Conservation (phyloP, 495 filamentous ascomycete genomes). For the Penicillium bialowiezense region DNA sequence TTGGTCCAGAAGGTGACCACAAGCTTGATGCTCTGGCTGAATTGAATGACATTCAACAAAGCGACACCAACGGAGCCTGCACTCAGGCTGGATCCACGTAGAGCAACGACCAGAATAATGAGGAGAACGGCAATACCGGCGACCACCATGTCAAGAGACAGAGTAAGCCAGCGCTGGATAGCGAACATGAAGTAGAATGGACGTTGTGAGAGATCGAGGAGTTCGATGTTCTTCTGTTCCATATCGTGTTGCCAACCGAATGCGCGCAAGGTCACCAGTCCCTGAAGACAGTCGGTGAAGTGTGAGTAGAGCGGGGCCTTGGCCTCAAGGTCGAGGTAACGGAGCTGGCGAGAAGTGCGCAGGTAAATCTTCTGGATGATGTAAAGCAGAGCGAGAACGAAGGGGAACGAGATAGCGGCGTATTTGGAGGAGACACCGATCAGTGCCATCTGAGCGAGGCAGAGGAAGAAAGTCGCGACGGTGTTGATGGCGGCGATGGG, state of each 20-base stretch:
- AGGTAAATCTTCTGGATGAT: slow-evolving; percentile 60
- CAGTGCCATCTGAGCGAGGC: slow-evolving; percentile 48
- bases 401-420: slow-evolving; percentile 49
- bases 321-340: slow-evolving; percentile 60
- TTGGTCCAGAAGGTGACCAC: slow-evolving; percentile 56
- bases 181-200: slow-evolving; percentile 59
- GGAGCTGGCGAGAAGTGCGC: slow-evolving; percentile 61
- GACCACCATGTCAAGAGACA: slow-evolving; percentile 51
- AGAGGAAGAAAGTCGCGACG: slow-evolving; percentile 44
- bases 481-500: slow-evolving; percentile 49
- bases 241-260: slow-evolving; percentile 53
- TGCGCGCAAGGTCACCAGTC: slow-evolving; percentile 51
- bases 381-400: slow-evolving; percentile 47
- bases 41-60: slow-evolving; percentile 54
- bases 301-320: slow-evolving; percentile 59
- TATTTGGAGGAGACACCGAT: slow-evolving; percentile 49
- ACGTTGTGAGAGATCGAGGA: slow-evolving; percentile 57
- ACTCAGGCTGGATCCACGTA: slow-evolving; percentile 39
- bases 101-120: slow-evolving; percentile 41
- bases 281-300: slow-evolving; percentile 53
- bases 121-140: slow-evolving; percentile 47
- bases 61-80: slow-evolving; percentile 57
- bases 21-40: slow-evolving; percentile 50
- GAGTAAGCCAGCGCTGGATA: slow-evolving; percentile 51
- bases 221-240: slow-evolving; percentile 42